These are phyloP conservation scores for Orbilia javanica DNA, from an alignment of 2,329 filamentous ascomycete genomes.

Conservation along the genomic window DNA sequence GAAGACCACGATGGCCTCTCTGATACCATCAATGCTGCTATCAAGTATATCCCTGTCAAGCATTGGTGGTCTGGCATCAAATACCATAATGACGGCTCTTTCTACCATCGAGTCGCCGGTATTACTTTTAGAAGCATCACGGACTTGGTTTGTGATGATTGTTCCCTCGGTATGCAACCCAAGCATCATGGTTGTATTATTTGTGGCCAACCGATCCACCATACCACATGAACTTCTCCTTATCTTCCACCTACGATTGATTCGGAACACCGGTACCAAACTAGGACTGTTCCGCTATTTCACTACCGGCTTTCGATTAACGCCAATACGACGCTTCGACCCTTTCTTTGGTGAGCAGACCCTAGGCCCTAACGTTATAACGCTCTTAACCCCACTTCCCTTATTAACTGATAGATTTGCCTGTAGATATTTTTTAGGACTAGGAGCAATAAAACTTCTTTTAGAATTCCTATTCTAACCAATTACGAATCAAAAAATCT, in stretches of 20 bases:
- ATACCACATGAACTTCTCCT: neutral
- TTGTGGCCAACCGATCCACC: neutral
- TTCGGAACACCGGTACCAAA: too few species aligned
- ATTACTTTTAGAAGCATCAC: neutral
- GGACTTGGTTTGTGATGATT: neutral
- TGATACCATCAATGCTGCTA: neutral
- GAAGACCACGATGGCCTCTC: neutral
- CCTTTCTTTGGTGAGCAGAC: too few species aligned
- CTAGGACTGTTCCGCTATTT: too few species aligned
- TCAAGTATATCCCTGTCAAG: neutral
- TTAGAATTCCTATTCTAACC: too few species aligned
- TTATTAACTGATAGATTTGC: too few species aligned
- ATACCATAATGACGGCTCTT: neutral
- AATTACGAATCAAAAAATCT: too few species aligned
- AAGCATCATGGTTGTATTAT: neutral
- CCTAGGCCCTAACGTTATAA: too few species aligned
- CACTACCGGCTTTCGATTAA: too few species aligned
- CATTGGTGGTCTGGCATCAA: neutral
- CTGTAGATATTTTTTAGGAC: too few species aligned
- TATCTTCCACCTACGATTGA: neutral
- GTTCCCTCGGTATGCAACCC: neutral
- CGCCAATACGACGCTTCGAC: too few species aligned
- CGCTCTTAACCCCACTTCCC: too few species aligned
- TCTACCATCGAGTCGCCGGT: conserved; percentile 3
- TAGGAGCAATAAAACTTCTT: too few species aligned